phyloP scores from a whole-genome alignment of 768 basidiomycete species.

The Pulveroboletus sp. region DNA sequence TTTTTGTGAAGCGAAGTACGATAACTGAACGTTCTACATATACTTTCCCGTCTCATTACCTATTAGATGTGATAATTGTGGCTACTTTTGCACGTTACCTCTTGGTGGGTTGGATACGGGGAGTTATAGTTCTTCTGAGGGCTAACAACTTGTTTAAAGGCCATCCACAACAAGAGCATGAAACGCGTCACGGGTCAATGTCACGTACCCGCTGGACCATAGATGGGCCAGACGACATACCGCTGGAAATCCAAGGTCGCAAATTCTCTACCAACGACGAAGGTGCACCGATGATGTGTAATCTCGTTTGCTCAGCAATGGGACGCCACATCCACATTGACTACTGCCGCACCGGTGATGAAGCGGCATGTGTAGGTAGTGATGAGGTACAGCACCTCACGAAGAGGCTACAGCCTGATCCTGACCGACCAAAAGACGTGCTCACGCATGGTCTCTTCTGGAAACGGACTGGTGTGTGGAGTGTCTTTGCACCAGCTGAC shows the following conservation, averaged over 20 bases:
- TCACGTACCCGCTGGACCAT: constrained; percentile 54
- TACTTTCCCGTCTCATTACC: background rate
- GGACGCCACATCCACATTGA: constrained; percentile 61
- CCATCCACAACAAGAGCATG: constrained; percentile 58
- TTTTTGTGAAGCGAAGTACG: constrained; percentile 50
- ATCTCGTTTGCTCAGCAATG: constrained; percentile 51
- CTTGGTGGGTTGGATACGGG: constrained; percentile 36
- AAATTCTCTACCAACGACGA: constrained; percentile 53
- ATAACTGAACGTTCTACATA: background rate
- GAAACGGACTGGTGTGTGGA: constrained; percentile 48
- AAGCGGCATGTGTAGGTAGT: constrained; percentile 35
- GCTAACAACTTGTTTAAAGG: constrained; percentile 33
- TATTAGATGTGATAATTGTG: constrained; percentile 50
- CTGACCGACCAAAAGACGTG: constrained; percentile 48
- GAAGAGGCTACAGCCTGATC: constrained; percentile 42
- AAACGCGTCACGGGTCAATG: constrained; percentile 65
- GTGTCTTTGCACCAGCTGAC: background rate
- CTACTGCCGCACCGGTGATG: constrained; percentile 46
- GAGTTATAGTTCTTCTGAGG: background rate
- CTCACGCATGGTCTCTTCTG: constrained; percentile 55
- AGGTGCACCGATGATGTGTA: constrained; percentile 65
- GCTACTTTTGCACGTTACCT: constrained; percentile 58
- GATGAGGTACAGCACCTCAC: constrained; percentile 46
- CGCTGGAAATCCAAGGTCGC: constrained; percentile 53
- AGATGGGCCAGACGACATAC: constrained; percentile 48